Evolutionary conservation across 2,329 filamentous ascomycete genomes (phyloP), one percentile per base, ranked within the genome.

Genomic region (Juglanconis sp.): DNA sequence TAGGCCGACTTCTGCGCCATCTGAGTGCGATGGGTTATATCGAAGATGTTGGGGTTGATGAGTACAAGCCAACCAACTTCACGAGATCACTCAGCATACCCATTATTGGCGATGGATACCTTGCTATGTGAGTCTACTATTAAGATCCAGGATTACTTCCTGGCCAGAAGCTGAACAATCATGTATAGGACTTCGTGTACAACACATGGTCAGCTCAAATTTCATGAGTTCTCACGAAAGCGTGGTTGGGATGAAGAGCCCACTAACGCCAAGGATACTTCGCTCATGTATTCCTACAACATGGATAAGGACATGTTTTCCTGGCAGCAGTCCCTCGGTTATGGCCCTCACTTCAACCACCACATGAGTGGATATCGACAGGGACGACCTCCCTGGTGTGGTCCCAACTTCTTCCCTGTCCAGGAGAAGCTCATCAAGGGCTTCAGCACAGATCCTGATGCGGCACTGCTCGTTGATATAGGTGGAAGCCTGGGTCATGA

Each of bases 11-110:
- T 36, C 66, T 78, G 65, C 66, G 72, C 13, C 76, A 78, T 57
- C 62, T 77, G 0, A 68, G 66, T 1, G 70, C 74, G 0, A 76
- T 77, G 72, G 75, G 76, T 0, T 74, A 77, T 61, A 65, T 78
- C 50, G 65, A 66, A 0, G 74, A 78, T 61, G 68, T 69, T 0
- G 72, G 66, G 0, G 54, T 61, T 0, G 73, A 78, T 48, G 68
- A 71, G 34, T 79, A 77, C 64, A 64, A 66, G 63, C 66, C 70
- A 0, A 78, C 73, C 57, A 76, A 73, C 65, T 77, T 75, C 57
- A 68, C 70, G 48, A 74, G 68, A 47, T 69, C 73, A 0, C 62
- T 77, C 55, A 69, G 67, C 46, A 66, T 75, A 30, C 68, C 70
- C 4, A 66, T 71, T 17, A 73, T 78, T 11, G 67, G 68, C 0